Percentiles rank a stretch among this genome's conserved stretches.
Conservation (phyloP, 208 protist species). For the Porcisia hertigi region DNA sequence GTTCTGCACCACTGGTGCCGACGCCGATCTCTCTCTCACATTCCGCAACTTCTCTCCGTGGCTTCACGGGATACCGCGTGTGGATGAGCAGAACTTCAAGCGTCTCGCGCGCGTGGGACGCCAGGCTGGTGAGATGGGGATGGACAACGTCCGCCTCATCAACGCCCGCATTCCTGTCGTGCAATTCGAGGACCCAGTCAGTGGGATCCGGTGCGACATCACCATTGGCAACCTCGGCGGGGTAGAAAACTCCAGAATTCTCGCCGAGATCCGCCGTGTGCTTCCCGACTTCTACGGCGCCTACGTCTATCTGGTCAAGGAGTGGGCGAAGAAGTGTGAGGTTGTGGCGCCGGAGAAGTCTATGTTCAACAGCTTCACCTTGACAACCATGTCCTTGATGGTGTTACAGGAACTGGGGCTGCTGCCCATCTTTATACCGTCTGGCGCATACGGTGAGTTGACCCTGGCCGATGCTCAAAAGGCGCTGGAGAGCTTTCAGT, state of each 20-base stretch:
- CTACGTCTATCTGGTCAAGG: constrained; percentile 88
- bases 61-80: constrained; percentile 59
- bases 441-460: constrained; percentile 75
- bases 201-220: constrained; percentile 79
- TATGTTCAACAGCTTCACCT: constrained; percentile 91
- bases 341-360: constrained; percentile 80
- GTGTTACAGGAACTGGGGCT: constrained; percentile 90
- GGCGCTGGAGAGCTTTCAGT: constrained; percentile 44
- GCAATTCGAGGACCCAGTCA: constrained; percentile 78
- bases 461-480: constrained; percentile 60
- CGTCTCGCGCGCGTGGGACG: constrained; percentile 73
- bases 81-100: constrained; percentile 72
- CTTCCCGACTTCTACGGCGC: constrained; percentile 86
- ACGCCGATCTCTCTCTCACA: constrained; percentile 86
- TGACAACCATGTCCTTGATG: constrained; percentile 90
- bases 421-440: constrained; percentile 76
- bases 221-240: constrained; percentile 90
- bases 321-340: constrained; percentile 84
- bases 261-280: constrained; percentile 62
- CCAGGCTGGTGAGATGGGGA: constrained; percentile 74
- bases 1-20: constrained; percentile 77
- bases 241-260: constrained; percentile 85
- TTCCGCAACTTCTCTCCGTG: constrained; percentile 90
- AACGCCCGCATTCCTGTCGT: constrained; percentile 84
- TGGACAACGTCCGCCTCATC: constrained; percentile 82